Conservation (phyloP, 2,329 filamentous ascomycete genomes). For the Macrophomina pseudophaseolina region DNA sequence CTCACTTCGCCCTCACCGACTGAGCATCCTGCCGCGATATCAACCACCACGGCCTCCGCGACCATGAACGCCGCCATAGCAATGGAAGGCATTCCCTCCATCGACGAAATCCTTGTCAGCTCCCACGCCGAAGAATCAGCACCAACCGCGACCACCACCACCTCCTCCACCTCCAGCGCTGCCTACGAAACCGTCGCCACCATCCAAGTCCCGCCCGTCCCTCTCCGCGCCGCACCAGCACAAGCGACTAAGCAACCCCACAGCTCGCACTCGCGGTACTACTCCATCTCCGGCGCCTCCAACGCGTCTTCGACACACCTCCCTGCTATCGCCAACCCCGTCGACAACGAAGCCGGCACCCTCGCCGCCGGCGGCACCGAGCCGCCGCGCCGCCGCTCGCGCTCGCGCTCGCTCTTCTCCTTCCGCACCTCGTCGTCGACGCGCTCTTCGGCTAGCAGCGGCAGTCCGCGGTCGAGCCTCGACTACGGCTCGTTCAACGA, state of each 20-base stretch:
- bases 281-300: neutral
- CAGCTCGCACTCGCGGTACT: neutral
- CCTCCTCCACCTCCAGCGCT: neutral
- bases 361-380: neutral
- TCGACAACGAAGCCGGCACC: neutral
- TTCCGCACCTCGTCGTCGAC: slow-evolving; percentile 9
- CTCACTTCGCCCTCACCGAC: neutral
- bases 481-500: neutral
- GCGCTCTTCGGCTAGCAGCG: neutral
- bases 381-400: slow-evolving; percentile 8
- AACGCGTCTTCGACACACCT: neutral
- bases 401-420: slow-evolving; percentile 8
- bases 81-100: slow-evolving; percentile 21
- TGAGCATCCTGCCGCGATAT: neutral
- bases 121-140: neutral
- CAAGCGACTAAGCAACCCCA: too few species aligned
- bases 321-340: neutral
- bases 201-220: slow-evolving; percentile 6
- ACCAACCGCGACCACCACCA: neutral
- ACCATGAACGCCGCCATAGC: neutral
- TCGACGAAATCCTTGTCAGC: slow-evolving; percentile 15
- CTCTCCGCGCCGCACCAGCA: neutral
- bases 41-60: neutral
- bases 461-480: slow-evolving; percentile 4
- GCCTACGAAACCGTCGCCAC: slow-evolving; percentile 11